A percentile compares a stretch with the other conserved stretches of the same genome.
These are phyloP conservation scores for Xylaria curta DNA, from an alignment of 495 filamentous ascomycete species.

Conservation along the genomic window DNA sequence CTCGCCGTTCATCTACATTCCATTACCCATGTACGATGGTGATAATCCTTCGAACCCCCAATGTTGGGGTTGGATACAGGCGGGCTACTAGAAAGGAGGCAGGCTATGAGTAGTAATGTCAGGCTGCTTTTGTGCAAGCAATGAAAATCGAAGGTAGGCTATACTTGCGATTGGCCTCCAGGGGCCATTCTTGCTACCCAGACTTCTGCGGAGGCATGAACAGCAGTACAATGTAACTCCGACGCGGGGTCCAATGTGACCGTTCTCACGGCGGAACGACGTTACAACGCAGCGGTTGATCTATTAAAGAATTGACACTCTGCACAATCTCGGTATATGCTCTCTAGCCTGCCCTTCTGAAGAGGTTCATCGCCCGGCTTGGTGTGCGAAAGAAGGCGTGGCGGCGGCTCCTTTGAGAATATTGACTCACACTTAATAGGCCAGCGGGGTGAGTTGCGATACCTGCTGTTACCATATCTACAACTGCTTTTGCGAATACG, in stretches of 20 bases:
- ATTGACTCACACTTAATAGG: too few species aligned
- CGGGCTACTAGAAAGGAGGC: not conserved
- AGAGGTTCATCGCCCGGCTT: not conserved
- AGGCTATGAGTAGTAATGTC: not conserved
- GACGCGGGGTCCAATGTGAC: slow-evolving; percentile 1
- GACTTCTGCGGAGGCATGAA: not conserved
- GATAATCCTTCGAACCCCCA: not conserved
- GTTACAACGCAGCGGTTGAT: not conserved
- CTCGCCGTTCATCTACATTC: too few species aligned
- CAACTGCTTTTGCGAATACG: not conserved
- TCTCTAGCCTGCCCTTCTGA: not conserved
- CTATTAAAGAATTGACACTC: not conserved
- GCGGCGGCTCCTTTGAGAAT: not conserved
- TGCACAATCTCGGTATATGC: not conserved
- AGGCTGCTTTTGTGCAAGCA: too few species aligned
- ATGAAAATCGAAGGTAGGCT: not conserved
- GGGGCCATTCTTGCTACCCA: not conserved
- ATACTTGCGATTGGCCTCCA: not conserved
- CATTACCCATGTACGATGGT: not conserved
- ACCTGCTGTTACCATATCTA: too few species aligned
- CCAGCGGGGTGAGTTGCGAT: too few species aligned
- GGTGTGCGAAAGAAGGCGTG: not conserved
- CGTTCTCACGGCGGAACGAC: not conserved
- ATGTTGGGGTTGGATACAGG: not conserved
- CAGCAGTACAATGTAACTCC: not conserved